These are phyloP conservation scores for Fusarium torulosum DNA, from an alignment of 2,329 filamentous ascomycete genomes.

Conservation along the genomic window DNA sequence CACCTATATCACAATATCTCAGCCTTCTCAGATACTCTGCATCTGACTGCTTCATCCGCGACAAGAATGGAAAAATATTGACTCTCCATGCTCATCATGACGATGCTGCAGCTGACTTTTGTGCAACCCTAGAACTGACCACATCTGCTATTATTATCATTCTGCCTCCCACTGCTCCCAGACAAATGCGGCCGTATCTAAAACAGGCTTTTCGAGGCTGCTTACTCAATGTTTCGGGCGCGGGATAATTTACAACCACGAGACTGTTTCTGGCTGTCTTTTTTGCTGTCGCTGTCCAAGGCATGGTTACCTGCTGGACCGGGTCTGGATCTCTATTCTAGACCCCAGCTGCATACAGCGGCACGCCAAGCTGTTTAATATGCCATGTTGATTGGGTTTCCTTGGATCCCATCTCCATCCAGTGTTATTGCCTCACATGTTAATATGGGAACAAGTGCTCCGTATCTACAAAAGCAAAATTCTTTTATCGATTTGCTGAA, in stretches of 20 bases:
- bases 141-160: constrained; percentile 11
- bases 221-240: constrained; percentile 16
- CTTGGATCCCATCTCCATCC: background rate
- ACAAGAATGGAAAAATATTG: constrained; percentile 37
- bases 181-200: constrained; percentile 25
- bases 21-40: background rate
- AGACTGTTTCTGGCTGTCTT: background rate
- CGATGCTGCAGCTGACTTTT: constrained; percentile 26
- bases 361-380: constrained; percentile 32
- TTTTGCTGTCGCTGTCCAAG: background rate
- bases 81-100: constrained; percentile 35
- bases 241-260: constrained; percentile 7
- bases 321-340: constrained; percentile 39
- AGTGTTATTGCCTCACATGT: constrained; percentile 17
- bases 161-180: background rate
- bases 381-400: constrained; percentile 20
- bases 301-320: constrained; percentile 23
- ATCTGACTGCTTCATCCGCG: constrained; percentile 17
- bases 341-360: constrained; percentile 37
- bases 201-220: constrained; percentile 37
- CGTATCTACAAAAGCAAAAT: constrained; percentile 15
- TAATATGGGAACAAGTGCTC: constrained; percentile 22
- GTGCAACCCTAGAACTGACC: constrained; percentile 19
- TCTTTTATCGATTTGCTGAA: constrained; percentile 19
- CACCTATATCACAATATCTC: constrained; percentile 6